Percentiles rank a stretch among this genome's conserved stretches.
phyloP scores from a whole-genome alignment of 192 early-diverging fungal genomes.

The Linnemannia zychae region DNA sequence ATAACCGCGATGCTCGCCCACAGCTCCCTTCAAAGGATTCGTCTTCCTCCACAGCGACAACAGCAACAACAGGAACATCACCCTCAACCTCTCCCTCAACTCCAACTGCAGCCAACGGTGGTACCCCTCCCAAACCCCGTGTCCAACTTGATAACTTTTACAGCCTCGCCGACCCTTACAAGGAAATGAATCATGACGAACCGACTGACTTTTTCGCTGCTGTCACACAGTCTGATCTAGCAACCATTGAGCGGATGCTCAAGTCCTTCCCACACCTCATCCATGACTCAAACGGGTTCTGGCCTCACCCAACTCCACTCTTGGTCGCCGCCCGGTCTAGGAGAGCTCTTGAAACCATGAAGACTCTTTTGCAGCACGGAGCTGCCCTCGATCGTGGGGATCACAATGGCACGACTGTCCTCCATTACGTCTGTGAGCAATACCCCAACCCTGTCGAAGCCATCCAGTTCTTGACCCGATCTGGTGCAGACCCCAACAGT shows the following conservation, averaged over 20 bases:
- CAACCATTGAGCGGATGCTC: constrained; percentile 42
- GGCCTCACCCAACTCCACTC: constrained; percentile 49
- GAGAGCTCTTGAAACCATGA: constrained; percentile 39
- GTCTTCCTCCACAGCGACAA: constrained; percentile 16
- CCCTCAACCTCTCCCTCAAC: constrained; percentile 26
- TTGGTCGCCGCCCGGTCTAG: constrained; percentile 42
- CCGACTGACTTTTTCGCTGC: constrained; percentile 45
- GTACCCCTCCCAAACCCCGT: constrained; percentile 9
- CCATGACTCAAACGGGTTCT: constrained; percentile 48
- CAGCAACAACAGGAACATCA: constrained; percentile 13
- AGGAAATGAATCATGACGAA: constrained; percentile 33
- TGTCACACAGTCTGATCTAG: constrained; percentile 32
- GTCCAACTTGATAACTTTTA: constrained; percentile 45
- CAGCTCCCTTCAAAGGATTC: constrained; percentile 37
- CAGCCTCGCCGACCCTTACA: constrained; percentile 46
- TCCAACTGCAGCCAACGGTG: not conserved
- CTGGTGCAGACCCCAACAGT: constrained; percentile 44
- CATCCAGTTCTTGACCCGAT: constrained; percentile 32
- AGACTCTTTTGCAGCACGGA: constrained; percentile 19
- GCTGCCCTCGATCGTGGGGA: constrained; percentile 47
- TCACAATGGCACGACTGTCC: constrained; percentile 48
- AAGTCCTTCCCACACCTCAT: constrained; percentile 34
- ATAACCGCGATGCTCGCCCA: constrained; percentile 11
- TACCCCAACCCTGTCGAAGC: constrained; percentile 34
- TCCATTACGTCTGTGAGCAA: constrained; percentile 53